A percentile compares a stretch with the other conserved stretches of the same genome.
Evolutionary conservation across 768 basidiomycete species (phyloP).

Genomic region (Melanogaster broomeanus): DNA sequence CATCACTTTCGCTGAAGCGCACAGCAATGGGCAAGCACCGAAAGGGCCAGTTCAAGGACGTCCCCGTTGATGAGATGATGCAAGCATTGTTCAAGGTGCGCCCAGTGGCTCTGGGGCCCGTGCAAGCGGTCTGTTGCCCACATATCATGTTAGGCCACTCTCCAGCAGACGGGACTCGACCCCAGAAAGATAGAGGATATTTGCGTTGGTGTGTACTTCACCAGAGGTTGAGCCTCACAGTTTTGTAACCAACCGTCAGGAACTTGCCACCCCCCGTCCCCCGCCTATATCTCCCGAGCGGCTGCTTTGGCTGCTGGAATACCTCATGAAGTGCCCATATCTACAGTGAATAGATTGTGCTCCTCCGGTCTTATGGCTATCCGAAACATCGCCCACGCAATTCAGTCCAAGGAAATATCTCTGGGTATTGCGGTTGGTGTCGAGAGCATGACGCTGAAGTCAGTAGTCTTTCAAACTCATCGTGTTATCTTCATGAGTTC

Average conservation of each 20-base stretch:
- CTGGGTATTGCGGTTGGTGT: constrained; percentile 84
- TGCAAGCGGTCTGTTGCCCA: not conserved
- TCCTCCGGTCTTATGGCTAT: constrained; percentile 96
- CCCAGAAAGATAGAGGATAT: constrained; percentile 79
- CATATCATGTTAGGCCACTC: constrained; percentile 50
- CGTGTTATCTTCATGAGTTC: not conserved
- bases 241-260: constrained; percentile 40
- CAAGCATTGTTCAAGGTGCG: constrained; percentile 76
- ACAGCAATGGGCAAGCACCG: constrained; percentile 87
- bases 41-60: constrained; percentile 92
- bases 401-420: constrained; percentile 79
- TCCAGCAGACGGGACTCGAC: constrained; percentile 66
- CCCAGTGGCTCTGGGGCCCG: not conserved
- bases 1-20: constrained; percentile 84
- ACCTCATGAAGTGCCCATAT: constrained; percentile 83
- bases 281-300: constrained; percentile 80
- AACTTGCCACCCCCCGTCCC: constrained; percentile 82
- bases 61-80: constrained; percentile 84
- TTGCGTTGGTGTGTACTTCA: constrained; percentile 62
- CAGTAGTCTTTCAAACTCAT: constrained; percentile 21
- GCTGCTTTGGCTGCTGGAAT: constrained; percentile 89
- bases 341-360: constrained; percentile 91
- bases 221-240: not conserved
- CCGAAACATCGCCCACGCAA: constrained; percentile 84
- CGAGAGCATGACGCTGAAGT: constrained; percentile 86